Conservation (phyloP, 768 basidiomycete genomes). For the Mycena leptocephala region DNA sequence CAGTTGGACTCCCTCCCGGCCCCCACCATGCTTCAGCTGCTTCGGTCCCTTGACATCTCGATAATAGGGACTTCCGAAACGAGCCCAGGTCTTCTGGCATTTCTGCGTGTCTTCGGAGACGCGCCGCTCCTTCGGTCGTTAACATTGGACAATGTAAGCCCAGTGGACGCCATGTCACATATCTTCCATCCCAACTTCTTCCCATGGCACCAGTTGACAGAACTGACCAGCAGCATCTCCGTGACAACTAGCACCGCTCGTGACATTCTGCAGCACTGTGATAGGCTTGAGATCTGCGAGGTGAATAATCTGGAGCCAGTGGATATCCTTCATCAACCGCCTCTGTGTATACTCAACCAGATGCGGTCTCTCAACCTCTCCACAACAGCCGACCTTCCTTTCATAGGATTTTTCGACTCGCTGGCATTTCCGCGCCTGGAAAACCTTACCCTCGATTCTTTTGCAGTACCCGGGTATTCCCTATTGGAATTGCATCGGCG, state of each 20-base stretch:
- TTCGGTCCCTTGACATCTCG: neutral
- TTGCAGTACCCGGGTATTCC: neutral
- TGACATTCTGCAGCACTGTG: neutral
- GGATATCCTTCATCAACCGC: neutral
- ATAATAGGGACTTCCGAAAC: neutral
- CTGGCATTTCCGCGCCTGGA: neutral
- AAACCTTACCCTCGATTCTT: neutral
- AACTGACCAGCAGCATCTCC: neutral
- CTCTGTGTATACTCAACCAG: neutral
- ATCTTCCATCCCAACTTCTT: constrained; percentile 2
- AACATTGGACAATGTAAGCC: neutral
- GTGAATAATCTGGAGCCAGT: neutral
- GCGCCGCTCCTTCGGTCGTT: neutral
- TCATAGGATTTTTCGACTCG: constrained; percentile 2
- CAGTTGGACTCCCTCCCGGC: neutral
- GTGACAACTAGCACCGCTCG: neutral
- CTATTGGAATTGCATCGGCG: neutral
- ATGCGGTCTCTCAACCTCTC: neutral
- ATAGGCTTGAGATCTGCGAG: neutral
- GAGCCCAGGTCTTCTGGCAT: neutral
- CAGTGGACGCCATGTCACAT: neutral
- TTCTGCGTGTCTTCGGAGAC: neutral
- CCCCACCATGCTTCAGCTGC: neutral
- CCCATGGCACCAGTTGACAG: constrained; percentile 3
- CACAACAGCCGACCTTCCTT: neutral